Evolutionary conservation across 192 early-diverging fungal species (phyloP).

Genomic region (Anaeromyces robustus): DNA sequence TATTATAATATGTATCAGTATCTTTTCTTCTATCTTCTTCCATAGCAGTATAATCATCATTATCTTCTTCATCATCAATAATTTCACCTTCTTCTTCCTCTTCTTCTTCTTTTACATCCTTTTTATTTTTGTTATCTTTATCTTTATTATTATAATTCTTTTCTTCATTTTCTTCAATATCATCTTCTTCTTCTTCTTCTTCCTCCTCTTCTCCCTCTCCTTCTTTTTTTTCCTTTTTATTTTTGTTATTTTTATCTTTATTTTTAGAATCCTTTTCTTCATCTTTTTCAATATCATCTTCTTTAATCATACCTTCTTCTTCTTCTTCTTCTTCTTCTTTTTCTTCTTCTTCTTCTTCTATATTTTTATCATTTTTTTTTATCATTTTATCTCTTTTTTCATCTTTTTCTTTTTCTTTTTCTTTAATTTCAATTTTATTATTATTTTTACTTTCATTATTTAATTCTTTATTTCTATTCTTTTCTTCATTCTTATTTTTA

Average conservation of each 20-base stretch:
- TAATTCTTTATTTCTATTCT: no score
- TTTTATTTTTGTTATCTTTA: no score
- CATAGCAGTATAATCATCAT: not conserved
- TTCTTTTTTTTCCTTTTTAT: not conserved
- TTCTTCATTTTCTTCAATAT: not conserved
- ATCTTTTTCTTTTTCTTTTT: not conserved
- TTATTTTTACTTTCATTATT: no score
- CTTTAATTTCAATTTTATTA: no score
- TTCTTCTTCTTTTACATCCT: not conserved
- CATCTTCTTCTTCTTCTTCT: not conserved
- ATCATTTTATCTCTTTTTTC: not conserved
- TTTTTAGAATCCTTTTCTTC: no score
- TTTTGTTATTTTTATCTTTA: no score
- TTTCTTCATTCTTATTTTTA: not conserved
- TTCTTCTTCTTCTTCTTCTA: not conserved
- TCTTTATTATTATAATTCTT: no score
- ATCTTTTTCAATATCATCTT: no score
- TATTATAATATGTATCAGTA: no score
- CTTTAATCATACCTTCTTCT: no score
- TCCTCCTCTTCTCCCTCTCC: not conserved
- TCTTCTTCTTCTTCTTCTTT: not conserved
- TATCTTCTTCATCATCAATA: not conserved
- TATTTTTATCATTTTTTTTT: not conserved
- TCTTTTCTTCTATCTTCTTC: not conserved
- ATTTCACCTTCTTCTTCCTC: not conserved